Evolutionary conservation across 306 rosid genomes (phyloP).

Genomic region (Mucuna pruriens): DNA sequence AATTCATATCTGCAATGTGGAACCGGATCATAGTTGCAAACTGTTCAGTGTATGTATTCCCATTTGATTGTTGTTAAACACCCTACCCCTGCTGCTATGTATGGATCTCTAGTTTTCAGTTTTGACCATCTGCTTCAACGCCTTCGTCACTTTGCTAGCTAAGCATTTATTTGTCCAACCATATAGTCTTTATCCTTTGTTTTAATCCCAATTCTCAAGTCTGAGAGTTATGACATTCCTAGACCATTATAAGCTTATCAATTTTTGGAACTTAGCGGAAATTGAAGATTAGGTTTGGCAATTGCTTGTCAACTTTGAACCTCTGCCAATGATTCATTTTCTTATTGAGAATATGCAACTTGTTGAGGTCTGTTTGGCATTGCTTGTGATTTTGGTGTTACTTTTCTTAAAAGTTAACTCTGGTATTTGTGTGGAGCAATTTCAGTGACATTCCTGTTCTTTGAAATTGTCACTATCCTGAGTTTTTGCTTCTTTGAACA

Average conservation of each 20-base stretch:
- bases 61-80: constrained; percentile 1
- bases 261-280: not conserved
- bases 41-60: not conserved
- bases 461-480: not conserved
- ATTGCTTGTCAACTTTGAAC: not conserved
- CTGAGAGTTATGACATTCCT: not conserved
- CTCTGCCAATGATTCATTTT: not conserved
- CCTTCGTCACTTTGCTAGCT: not conserved
- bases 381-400: constrained; percentile 14
- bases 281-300: not conserved
- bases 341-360: not conserved
- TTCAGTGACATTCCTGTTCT: not conserved
- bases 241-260: not conserved
- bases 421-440: not conserved
- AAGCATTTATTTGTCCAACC: not conserved
- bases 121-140: not conserved
- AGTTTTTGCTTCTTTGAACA: not conserved
- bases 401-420: not conserved
- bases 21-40: not conserved
- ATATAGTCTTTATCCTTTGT: not conserved
- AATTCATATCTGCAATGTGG: no score
- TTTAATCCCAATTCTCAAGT: not conserved
- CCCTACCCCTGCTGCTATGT: not conserved
- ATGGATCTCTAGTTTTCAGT: not conserved
- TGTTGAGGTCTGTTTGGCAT: constrained; percentile 1